A percentile compares a stretch with the other conserved stretches of the same genome.
Conservation (phyloP, 192 early-diverging fungal species). For the Bifiguratus adelaidae region DNA sequence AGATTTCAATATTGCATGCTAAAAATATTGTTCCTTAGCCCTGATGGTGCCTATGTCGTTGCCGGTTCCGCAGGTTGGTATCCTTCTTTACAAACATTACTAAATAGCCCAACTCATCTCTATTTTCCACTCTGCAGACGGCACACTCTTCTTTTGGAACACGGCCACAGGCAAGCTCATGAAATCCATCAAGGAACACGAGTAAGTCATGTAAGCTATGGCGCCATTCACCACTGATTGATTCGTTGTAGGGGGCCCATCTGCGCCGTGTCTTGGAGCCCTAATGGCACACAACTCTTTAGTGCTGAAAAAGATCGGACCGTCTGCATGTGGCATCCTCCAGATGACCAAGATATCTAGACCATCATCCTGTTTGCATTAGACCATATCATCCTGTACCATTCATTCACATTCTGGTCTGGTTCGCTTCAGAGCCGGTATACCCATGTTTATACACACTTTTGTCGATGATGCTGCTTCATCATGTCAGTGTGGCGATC, state of each 20-base stretch:
- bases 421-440: too few species aligned
- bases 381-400: too few species aligned
- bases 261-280: slow-evolving; percentile 61
- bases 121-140: slow-evolving; percentile 31
- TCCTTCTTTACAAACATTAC: background rate
- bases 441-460: too few species aligned
- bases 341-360: too few species aligned
- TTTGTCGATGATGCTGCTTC: too few species aligned
- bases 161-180: slow-evolving; percentile 50
- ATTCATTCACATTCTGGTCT: too few species aligned
- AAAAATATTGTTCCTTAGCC: slow-evolving; percentile 31
- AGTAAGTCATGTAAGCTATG: slow-evolving; percentile 19
- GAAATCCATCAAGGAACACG: slow-evolving; percentile 57
- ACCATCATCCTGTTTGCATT: too few species aligned
- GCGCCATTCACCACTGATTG: background rate
- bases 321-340: slow-evolving; percentile 41
- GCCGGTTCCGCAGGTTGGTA: slow-evolving; percentile 55
- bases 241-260: slow-evolving; percentile 25
- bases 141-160: slow-evolving; percentile 76
- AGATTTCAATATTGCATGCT: background rate
- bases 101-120: background rate
- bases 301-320: slow-evolving; percentile 59
- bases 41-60: slow-evolving; percentile 74
- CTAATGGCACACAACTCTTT: slow-evolving; percentile 45
- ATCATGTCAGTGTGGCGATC: too few species aligned